Conservation (phyloP, 169 alveolate genomes). For the Plasmodium vivax region DNA sequence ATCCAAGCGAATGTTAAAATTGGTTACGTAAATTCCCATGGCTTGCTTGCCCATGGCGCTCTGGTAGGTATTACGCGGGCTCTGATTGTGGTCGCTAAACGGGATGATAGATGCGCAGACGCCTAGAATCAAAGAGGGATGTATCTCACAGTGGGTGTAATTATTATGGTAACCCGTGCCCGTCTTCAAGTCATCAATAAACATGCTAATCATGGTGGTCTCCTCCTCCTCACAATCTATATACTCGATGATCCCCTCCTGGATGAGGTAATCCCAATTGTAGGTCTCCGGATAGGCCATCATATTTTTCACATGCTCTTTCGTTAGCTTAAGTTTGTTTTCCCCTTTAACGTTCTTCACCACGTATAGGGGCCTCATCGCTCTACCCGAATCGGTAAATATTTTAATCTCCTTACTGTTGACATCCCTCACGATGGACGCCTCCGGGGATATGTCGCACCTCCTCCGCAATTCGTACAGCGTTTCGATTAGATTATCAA, state of each 20-base stretch:
- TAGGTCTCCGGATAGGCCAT: slow-evolving; percentile 53
- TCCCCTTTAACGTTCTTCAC: slow-evolving; percentile 90
- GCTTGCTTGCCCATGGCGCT: slow-evolving; percentile 99
- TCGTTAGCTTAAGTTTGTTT: slow-evolving; percentile 88
- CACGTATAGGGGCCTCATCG: slow-evolving; percentile 98
- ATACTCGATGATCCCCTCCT: slow-evolving; percentile 97
- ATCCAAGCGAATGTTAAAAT: slow-evolving; percentile 98
- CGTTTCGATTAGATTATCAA: slow-evolving; percentile 92
- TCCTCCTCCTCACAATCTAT: slow-evolving; percentile 99
- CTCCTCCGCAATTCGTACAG: slow-evolving; percentile 92
- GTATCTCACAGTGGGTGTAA: slow-evolving; percentile 99
- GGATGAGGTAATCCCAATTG: slow-evolving; percentile 91
- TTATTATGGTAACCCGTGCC: slow-evolving; percentile 90
- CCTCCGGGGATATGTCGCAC: slow-evolving; percentile 94
- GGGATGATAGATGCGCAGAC: slow-evolving; percentile 99
- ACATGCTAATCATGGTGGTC: slow-evolving; percentile 99
- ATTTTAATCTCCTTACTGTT: slow-evolving; percentile 94
- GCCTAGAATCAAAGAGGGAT: slow-evolving; percentile 99
- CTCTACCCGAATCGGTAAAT: slow-evolving; percentile 99
- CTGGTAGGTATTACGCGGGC: slow-evolving; percentile 99
- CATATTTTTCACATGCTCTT: slow-evolving; percentile 83
- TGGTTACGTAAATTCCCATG: slow-evolving; percentile 99
- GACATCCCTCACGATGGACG: slow-evolving; percentile 96
- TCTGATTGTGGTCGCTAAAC: slow-evolving; percentile 99
- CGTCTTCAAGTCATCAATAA: slow-evolving; percentile 91